Conservation (phyloP, 1,139 yeast species). For the Sporopachydermia cereana region DNA sequence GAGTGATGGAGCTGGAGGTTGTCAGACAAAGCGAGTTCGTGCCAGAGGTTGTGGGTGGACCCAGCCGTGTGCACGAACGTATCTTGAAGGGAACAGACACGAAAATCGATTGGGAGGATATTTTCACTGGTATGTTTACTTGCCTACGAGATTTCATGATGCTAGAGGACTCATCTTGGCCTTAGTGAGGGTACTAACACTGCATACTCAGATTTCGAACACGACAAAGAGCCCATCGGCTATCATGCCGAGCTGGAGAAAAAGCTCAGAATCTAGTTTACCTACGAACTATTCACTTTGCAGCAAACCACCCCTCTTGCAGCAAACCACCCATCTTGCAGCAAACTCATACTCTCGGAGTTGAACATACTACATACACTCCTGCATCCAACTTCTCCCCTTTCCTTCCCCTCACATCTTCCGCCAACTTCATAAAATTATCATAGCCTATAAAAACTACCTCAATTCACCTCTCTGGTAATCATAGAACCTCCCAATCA, state of each 20-base stretch:
- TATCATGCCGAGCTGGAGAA: constrained; percentile 67
- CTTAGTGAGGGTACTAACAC: constrained; percentile 28
- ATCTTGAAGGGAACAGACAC: constrained; percentile 69
- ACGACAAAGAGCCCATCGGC: constrained; percentile 30
- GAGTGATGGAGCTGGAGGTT: constrained; percentile 74
- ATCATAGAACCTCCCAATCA: no score
- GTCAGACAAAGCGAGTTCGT: constrained; percentile 64
- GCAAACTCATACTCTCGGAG: no score
- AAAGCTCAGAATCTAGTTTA: constrained; percentile 43
- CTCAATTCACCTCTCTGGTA: no score
- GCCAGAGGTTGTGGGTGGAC: constrained; percentile 40
- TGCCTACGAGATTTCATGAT: not conserved
- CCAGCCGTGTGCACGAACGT: constrained; percentile 54
- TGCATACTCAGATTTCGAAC: constrained; percentile 11
- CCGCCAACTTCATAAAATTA: no score
- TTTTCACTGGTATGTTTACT: constrained; percentile 38
- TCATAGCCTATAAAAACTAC: no score
- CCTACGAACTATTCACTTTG: no score
- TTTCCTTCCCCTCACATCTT: no score
- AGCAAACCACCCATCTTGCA: no score
- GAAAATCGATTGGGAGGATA: constrained; percentile 86
- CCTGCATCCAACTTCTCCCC: no score
- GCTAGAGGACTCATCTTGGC: constrained; percentile 1
- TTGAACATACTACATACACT: no score
- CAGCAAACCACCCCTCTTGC: no score